Base-by-base conservation (phyloP, 768 basidiomycete genomes). In the Dentipellis sp. region DNA sequence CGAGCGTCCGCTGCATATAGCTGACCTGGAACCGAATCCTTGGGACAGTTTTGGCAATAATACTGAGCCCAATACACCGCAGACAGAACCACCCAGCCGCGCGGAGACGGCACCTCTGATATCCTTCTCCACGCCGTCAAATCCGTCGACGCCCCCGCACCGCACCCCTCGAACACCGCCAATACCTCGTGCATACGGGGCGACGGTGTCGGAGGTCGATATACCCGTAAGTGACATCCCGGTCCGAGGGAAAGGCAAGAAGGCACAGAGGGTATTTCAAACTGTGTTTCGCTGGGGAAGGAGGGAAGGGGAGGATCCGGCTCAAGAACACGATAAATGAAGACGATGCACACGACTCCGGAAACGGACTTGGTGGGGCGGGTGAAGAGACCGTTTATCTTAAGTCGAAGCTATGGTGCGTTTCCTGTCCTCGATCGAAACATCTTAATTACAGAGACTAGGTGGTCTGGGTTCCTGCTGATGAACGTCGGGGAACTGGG, bases 401-500 rank as follows among this genome's bases (percentile, higher is more conserved):
- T 39, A 85, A 79, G 63, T 91, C 91, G 5, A 92, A 86, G 67
- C 64, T 94, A 59, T 94, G 94, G 91, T 87, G 62, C 19, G 78
- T 72, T 12, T 1, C n/a, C 23, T 52, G 40, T 45, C 40, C 16
- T 16, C 34, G 17, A 16, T 34, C 8, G 36, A 35, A 10, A 35
- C 16, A 39, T 42, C n/a, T 39, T 52, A 50, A 36, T 42, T 14
- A 19, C 34, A 35, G 29, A 29, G 6, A 29, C 29, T 57, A 91
- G 92, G 94, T 95, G 95, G 91, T 63, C 78, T 10, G 95, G 95
- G 1, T 88, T 97, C 63, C 58, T 82, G 12, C 75, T 97, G 50
- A 94, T 97, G 84, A 91, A 93, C 60, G 58, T 95, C 19, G 95
- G 95, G 12, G 95, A 99, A 59, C 72, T 73, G 67, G 82, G 93